Conservation (phyloP, 129 eudicot species). For the Lonicera japonica region DNA sequence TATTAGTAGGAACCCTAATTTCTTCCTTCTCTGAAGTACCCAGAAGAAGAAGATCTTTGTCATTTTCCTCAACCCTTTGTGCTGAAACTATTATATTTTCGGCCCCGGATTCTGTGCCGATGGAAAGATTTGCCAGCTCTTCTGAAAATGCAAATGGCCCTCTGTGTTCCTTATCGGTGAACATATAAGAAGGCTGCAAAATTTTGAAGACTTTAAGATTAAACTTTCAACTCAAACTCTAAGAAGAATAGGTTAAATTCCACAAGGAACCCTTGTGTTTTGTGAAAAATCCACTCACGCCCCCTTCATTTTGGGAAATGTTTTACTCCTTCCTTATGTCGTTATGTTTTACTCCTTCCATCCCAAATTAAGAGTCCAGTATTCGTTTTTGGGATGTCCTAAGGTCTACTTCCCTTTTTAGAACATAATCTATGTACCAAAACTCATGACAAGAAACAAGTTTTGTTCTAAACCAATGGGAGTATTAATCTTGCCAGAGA, state of each 20-base stretch:
- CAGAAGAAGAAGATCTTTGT: constrained; percentile 68
- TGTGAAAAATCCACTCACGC: no score
- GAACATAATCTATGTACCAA: no score
- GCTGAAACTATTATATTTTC: constrained; percentile 39
- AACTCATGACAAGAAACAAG: no score
- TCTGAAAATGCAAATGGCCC: constrained; percentile 92
- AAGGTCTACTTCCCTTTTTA: no score
- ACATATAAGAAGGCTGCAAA: constrained; percentile 96
- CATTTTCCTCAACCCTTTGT: constrained; percentile 68
- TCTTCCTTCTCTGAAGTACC: constrained; percentile 78
- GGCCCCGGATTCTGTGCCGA: constrained; percentile 46
- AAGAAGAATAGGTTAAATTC: background rate
- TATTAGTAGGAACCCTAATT: constrained; percentile 29
- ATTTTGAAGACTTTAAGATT: constrained; percentile 3
- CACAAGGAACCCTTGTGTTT: no score
- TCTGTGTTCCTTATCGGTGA: constrained; percentile 94
- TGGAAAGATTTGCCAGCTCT: constrained; percentile 64
- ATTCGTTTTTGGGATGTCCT: no score
- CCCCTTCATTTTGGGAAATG: no score
- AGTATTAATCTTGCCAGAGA: no score
- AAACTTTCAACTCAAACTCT: background rate
- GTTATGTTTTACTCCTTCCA: no score
- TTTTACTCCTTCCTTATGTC: no score
- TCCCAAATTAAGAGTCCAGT: no score
- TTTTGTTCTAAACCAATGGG: no score